Percentiles rank a stretch among this genome's conserved stretches.
phyloP scores from a whole-genome alignment of 805 yeast species.

The Pachysolen tannophilus region DNA sequence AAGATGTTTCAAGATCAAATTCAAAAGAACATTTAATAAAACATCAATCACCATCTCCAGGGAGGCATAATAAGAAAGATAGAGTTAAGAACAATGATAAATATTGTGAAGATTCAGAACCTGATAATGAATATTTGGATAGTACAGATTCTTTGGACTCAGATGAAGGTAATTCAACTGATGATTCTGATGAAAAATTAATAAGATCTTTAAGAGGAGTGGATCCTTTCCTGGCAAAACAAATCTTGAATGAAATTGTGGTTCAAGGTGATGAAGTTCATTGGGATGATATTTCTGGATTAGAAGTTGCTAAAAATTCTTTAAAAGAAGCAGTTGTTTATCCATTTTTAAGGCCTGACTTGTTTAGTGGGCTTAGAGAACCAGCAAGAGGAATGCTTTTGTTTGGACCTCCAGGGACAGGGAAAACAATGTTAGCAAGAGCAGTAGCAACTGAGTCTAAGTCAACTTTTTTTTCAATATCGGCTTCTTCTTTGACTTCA shows the following conservation, averaged over 20 bases:
- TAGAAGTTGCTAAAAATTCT: constrained; percentile 81
- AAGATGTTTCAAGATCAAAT: constrained; percentile 4
- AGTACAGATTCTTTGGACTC: constrained; percentile 10
- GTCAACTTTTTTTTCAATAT: constrained; percentile 85
- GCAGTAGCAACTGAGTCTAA: constrained; percentile 95
- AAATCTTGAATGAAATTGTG: constrained; percentile 80
- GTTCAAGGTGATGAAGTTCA: constrained; percentile 84
- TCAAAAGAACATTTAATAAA: constrained; percentile 1
- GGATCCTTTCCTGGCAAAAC: constrained; percentile 71
- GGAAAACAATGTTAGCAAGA: constrained; percentile 93
- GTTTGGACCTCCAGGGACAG: constrained; percentile 99
- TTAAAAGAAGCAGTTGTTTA: constrained; percentile 93
- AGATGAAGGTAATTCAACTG: constrained; percentile 14
- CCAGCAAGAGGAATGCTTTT: constrained; percentile 95
- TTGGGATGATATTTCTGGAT: constrained; percentile 95
- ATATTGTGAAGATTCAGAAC: constrained; percentile 13
- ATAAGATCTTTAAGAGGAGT: constrained; percentile 56
- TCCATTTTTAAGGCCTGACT: constrained; percentile 90
- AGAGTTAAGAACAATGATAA: constrained; percentile 6
- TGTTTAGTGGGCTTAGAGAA: constrained; percentile 83
- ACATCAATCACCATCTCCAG: constrained; percentile 6
- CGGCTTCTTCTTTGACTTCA: constrained; percentile 85
- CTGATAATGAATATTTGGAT: constrained; percentile 22
- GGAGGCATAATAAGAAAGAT: background rate
- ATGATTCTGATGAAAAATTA: constrained; percentile 25